Percentiles rank a stretch among this genome's conserved stretches.
Conservation (phyloP, 306 rosid species). For the Sophora flavescens region DNA sequence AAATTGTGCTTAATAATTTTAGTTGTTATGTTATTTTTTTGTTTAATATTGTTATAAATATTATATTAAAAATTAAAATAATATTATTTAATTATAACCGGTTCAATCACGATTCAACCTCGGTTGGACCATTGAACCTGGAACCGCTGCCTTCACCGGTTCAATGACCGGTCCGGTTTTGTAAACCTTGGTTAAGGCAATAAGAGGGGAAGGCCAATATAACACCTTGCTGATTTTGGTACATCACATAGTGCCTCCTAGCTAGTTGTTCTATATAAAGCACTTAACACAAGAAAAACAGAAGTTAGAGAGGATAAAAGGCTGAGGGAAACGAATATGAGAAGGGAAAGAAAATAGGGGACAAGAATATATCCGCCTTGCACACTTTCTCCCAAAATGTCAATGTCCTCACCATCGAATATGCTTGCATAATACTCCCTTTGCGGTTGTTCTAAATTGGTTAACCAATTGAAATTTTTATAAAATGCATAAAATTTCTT, state of each 20-base stretch:
- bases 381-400: slow-evolving; percentile 36
- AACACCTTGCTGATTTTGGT: slow-evolving; percentile 11
- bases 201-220: not conserved
- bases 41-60: too few relatives aligned
- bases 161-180: too few relatives aligned
- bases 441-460: slow-evolving; percentile 39
- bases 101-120: too few relatives aligned
- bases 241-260: not conserved
- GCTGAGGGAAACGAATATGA: slow-evolving; percentile 31
- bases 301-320: slow-evolving; percentile 8
- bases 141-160: too few relatives aligned
- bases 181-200: slow-evolving; percentile 9
- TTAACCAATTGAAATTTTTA: slow-evolving; percentile 21
- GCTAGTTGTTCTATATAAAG: slow-evolving; percentile 5
- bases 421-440: slow-evolving; percentile 46
- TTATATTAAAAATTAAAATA: too few relatives aligned
- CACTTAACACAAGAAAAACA: slow-evolving; percentile 16
- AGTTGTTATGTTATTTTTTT: too few relatives aligned
- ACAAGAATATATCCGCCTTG: slow-evolving; percentile 54
- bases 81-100: too few relatives aligned
- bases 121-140: too few relatives aligned
- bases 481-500: not conserved
- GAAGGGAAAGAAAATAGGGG: slow-evolving; percentile 11
- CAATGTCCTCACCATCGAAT: slow-evolving; percentile 43
- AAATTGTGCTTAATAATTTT: too few relatives aligned